Percentiles rank a stretch among this genome's conserved stretches.
phyloP scores from a whole-genome alignment of 306 rosid genomes.

The Casuarina glauca region DNA sequence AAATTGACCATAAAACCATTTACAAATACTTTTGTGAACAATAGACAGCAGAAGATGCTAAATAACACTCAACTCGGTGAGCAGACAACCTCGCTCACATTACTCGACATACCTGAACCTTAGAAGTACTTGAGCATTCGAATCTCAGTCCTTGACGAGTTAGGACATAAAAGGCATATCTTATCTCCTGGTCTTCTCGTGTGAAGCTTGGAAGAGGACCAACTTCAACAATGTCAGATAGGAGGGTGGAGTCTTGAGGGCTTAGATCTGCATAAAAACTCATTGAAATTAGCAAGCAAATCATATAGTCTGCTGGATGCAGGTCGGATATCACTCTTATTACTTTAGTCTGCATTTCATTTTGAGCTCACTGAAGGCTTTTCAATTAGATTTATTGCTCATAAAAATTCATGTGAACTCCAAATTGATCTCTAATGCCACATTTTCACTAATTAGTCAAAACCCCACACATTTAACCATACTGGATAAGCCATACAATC shows the following conservation, averaged over 20 bases:
- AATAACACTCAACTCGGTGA: neutral
- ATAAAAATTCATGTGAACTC: neutral
- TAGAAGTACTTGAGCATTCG: conserved; percentile 79
- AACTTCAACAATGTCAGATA: conserved; percentile 74
- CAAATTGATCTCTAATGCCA: conserved; percentile 4
- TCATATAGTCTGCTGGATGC: neutral
- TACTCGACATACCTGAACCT: conserved; percentile 58
- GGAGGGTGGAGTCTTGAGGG: conserved; percentile 61
- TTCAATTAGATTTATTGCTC: neutral
- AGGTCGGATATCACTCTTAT: neutral
- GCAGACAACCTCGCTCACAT: conserved; percentile 5
- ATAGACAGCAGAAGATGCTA: neutral
- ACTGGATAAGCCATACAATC: neutral
- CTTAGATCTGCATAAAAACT: conserved; percentile 47
- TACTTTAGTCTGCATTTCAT: neutral
- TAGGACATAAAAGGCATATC: conserved; percentile 63
- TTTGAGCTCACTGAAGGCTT: neutral
- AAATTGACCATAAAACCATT: neutral
- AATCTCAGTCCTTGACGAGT: conserved; percentile 75
- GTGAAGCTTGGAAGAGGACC: conserved; percentile 61
- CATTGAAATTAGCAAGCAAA: conserved; percentile 11
- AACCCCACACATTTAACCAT: neutral
- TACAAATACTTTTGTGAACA: neutral
- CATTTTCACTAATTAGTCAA: conserved; percentile 1
- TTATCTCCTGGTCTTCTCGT: conserved; percentile 60